Evolutionary conservation across 1,284 basidiomycete genomes (phyloP).

Genomic region (Trametes sp.): DNA sequence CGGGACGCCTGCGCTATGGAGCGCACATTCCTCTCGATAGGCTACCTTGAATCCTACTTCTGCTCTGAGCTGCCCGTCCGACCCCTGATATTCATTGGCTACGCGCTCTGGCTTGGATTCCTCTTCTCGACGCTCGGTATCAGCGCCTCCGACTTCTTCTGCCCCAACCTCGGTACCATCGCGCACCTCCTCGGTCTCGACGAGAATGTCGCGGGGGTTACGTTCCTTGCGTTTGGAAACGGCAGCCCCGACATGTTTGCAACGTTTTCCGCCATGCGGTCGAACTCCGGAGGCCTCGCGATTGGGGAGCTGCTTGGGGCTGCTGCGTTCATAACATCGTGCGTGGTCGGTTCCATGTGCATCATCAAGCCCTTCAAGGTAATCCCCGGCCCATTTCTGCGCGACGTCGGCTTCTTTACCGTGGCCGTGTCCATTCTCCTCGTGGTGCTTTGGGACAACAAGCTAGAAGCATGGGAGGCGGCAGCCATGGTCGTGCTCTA

Average conservation of each 20-base stretch:
- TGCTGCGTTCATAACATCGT: constrained; percentile 94
- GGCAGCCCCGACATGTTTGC: constrained; percentile 94
- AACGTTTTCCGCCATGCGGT: constrained; percentile 92
- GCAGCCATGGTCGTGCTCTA: constrained; percentile 81
- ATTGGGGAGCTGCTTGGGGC: constrained; percentile 96
- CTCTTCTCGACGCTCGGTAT: constrained; percentile 92
- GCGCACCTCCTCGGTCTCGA: constrained; percentile 83
- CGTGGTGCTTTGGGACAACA: constrained; percentile 81
- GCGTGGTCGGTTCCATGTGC: constrained; percentile 96
- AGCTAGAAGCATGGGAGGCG: constrained; percentile 80
- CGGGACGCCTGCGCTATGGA: constrained; percentile 58
- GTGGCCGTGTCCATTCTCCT: constrained; percentile 79
- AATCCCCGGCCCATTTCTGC: constrained; percentile 80
- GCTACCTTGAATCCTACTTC: constrained; percentile 75
- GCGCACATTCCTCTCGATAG: constrained; percentile 71
- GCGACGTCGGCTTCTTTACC: constrained; percentile 95
- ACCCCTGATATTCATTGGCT: constrained; percentile 66
- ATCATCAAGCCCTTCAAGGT: constrained; percentile 95
- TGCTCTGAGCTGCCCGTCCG: constrained; percentile 62
- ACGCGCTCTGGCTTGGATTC: constrained; percentile 82
- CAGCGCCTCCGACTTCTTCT: constrained; percentile 94
- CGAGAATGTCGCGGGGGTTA: constrained; percentile 92
- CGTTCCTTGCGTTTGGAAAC: constrained; percentile 94
- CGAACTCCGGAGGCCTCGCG: constrained; percentile 87
- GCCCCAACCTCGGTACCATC: constrained; percentile 90